These are phyloP conservation scores for Russula dissimulans DNA, from an alignment of 768 basidiomycete genomes.

Conservation along the genomic window DNA sequence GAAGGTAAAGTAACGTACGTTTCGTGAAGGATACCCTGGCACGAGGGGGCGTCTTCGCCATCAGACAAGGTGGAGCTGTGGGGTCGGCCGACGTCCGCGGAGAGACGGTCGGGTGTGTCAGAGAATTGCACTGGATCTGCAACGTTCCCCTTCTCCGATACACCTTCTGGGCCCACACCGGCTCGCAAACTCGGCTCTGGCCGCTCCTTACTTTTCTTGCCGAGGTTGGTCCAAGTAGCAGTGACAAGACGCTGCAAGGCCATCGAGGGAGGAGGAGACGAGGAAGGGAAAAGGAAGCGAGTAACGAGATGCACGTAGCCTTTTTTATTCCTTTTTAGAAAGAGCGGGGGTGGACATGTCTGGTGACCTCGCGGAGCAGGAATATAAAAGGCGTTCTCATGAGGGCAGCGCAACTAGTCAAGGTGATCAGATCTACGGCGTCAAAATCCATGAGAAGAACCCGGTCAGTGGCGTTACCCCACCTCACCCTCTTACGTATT, in stretches of 20 bases:
- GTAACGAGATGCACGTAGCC: no score
- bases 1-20: neutral
- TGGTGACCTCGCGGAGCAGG: neutral
- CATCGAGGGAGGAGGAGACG: no score
- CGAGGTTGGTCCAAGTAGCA: neutral
- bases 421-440: no score
- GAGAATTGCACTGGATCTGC: neutral
- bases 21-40: neutral
- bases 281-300: neutral
- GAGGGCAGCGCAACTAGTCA: neutral
- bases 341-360: neutral
- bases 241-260: neutral
- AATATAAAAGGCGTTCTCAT: neutral
- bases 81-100: neutral
- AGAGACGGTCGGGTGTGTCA: neutral
- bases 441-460: no score
- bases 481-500: no score
- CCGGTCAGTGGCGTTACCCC: no score
- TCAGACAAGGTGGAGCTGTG: neutral
- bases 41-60: neutral
- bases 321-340: no score
- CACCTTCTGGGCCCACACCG: neutral
- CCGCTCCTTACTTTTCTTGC: neutral
- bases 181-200: neutral
- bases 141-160: neutral